Percentiles rank a stretch among this genome's conserved stretches.
phyloP scores from a whole-genome alignment of 495 filamentous ascomycete genomes.

The Penicillium goetzii region DNA sequence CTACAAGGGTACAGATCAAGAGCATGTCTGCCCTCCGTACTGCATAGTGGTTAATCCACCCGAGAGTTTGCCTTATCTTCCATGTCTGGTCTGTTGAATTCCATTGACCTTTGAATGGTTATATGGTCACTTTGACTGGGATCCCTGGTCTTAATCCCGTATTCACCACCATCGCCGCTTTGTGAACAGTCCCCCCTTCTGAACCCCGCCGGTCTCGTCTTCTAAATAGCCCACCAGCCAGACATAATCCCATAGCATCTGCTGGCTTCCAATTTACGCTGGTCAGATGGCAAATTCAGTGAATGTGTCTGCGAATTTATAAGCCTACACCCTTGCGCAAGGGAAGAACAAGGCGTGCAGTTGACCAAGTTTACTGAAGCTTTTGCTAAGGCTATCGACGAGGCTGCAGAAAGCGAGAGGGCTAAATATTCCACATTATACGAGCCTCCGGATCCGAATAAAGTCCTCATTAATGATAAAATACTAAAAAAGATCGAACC shows the following conservation, averaged over 20 bases:
- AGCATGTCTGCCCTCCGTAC: too few relatives aligned
- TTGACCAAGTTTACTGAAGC: not conserved
- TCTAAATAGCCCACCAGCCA: conserved; percentile 4
- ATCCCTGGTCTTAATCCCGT: not conserved
- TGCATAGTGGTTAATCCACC: not conserved
- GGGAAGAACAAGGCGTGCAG: not conserved
- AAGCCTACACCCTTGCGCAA: not conserved
- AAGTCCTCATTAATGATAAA: not conserved
- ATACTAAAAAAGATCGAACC: not conserved
- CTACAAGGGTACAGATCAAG: too few relatives aligned
- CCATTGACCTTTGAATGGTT: too few relatives aligned
- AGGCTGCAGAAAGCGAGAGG: not conserved
- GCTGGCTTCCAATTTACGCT: not conserved
- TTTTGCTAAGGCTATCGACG: not conserved
- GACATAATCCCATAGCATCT: not conserved
- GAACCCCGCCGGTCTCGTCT: not conserved
- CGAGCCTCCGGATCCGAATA: not conserved
- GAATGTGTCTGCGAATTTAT: not conserved
- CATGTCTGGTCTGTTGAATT: not conserved
- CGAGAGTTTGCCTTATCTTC: not conserved
- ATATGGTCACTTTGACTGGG: not conserved
- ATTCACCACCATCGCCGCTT: not conserved
- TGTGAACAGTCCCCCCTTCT: not conserved
- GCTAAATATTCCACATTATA: not conserved
- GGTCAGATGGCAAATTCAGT: not conserved